phyloP scores from a whole-genome alignment of 176 grass and related monocot species.

The Triticum aestivum region DNA sequence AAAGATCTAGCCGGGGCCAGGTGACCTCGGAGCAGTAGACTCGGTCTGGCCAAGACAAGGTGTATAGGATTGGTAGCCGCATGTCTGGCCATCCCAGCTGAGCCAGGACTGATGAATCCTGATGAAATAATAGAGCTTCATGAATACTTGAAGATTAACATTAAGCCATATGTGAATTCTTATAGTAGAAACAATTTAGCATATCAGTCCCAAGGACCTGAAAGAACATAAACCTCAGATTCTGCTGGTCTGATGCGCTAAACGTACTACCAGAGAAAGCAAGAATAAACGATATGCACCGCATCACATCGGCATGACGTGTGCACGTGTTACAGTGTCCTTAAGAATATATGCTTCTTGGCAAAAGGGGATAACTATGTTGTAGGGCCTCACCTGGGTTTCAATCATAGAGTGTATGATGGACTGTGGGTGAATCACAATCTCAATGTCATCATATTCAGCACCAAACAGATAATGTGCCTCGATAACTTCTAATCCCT shows the following conservation, averaged over 20 bases:
- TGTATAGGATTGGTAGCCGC: constrained; percentile 94
- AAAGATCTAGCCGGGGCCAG: constrained; percentile 94
- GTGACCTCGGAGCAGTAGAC: constrained; percentile 89
- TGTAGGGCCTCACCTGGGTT: constrained; percentile 67
- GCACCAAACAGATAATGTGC: constrained; percentile 96
- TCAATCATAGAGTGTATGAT: constrained; percentile 99
- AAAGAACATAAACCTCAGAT: constrained; percentile 20
- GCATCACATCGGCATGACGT: not conserved
- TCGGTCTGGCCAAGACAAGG: constrained; percentile 95
- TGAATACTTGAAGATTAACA: not conserved
- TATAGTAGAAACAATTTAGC: not conserved
- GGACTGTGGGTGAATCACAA: constrained; percentile 96
- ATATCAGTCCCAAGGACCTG: not conserved
- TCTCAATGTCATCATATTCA: constrained; percentile 92
- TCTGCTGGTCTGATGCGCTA: not conserved
- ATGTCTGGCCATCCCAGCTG: constrained; percentile 98
- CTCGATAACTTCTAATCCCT: constrained; percentile 99
- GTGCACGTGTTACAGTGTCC: not conserved
- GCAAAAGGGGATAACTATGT: not conserved
- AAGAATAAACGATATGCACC: not conserved
- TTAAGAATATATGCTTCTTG: not conserved
- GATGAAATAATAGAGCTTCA: constrained; percentile 25
- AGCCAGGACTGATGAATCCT: constrained; percentile 96
- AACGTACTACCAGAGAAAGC: not conserved
- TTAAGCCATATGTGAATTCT: not conserved